A percentile compares a stretch with the other conserved stretches of the same genome.
phyloP scores from a whole-genome alignment of 768 basidiomycete species.

The Boletus pseudo-olivaceus region DNA sequence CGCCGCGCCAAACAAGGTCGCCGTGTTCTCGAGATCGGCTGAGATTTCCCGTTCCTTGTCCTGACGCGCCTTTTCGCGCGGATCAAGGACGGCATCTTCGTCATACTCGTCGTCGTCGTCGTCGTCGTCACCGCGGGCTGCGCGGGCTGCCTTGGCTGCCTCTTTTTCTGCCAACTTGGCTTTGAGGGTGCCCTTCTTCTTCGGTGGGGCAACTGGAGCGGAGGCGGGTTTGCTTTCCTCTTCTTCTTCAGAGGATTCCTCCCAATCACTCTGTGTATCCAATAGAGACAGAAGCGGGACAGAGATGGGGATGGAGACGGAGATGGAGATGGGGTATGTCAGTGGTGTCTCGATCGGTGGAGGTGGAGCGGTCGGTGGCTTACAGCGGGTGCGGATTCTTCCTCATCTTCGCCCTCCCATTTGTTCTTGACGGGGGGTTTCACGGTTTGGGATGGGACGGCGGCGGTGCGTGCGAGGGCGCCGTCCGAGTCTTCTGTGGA shows the following conservation, averaged over 20 bases:
- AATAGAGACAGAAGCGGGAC: not conserved
- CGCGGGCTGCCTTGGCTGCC: slow-evolving; percentile 57
- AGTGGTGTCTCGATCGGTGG: not conserved
- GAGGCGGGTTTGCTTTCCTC: slow-evolving; percentile 54
- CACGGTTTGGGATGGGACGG: slow-evolving; percentile 15
- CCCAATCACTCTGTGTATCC: slow-evolving; percentile 83
- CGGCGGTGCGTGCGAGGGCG: slow-evolving; percentile 25
- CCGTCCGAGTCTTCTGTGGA: slow-evolving; percentile 37
- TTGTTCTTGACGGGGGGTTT: slow-evolving; percentile 47
- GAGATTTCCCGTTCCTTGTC: slow-evolving; percentile 83
- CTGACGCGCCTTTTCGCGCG: slow-evolving; percentile 67
- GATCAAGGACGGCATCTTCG: slow-evolving; percentile 76
- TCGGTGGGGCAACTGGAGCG: slow-evolving; percentile 60
- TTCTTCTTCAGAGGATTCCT: slow-evolving; percentile 75
- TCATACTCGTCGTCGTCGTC: slow-evolving; percentile 49
- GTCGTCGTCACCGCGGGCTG: slow-evolving; percentile 33
- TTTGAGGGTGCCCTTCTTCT: slow-evolving; percentile 92
- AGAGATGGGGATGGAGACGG: not conserved
- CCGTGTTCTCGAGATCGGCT: slow-evolving; percentile 82
- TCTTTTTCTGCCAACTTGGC: slow-evolving; percentile 92
- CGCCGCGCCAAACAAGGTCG: slow-evolving; percentile 73
- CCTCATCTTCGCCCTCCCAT: slow-evolving; percentile 93
- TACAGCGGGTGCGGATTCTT: slow-evolving; percentile 74
- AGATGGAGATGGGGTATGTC: not conserved
- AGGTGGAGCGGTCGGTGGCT: slow-evolving; percentile 22